A percentile compares a stretch with the other conserved stretches of the same genome.
These are phyloP conservation scores for Lithospermum erythrorhizon DNA, from an alignment of 257 asterid genomes.

Conservation along the genomic window DNA sequence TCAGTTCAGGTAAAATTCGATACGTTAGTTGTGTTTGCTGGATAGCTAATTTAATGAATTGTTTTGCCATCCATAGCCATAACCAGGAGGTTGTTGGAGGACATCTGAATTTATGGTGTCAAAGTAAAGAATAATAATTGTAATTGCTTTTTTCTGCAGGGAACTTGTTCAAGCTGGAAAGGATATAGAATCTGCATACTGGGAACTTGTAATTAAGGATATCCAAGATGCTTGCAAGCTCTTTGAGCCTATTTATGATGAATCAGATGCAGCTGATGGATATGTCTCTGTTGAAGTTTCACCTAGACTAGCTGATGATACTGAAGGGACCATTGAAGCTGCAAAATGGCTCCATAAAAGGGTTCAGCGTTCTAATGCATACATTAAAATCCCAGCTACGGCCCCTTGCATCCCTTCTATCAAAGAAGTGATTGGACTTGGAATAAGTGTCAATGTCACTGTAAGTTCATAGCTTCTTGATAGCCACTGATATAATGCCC, in stretches of 20 bases:
- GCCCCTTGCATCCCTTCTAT: constrained; percentile 92
- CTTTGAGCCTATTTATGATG: constrained; percentile 76
- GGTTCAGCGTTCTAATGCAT: constrained; percentile 83
- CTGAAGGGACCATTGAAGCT: constrained; percentile 76
- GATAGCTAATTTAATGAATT: neutral
- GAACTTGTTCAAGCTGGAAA: constrained; percentile 88
- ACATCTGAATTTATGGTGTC: neutral
- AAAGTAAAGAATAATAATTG: too few species aligned
- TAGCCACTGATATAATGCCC: constrained; percentile 2
- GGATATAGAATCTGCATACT: constrained; percentile 81
- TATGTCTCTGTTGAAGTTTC: constrained; percentile 99
- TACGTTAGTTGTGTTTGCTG: neutral
- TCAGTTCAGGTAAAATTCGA: constrained; percentile 61
- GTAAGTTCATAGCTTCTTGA: constrained; percentile 35
- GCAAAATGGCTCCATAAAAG: constrained; percentile 90
- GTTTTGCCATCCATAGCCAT: neutral
- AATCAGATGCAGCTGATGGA: constrained; percentile 90
- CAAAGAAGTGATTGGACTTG: constrained; percentile 91
- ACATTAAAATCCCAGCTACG: constrained; percentile 96
- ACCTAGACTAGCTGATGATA: constrained; percentile 91
- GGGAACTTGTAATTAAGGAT: constrained; percentile 99
- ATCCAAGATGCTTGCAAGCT: constrained; percentile 99
- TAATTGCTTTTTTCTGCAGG: constrained; percentile 30
- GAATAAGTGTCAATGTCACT: constrained; percentile 93
- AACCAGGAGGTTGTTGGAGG: neutral